Percentiles rank a stretch among this genome's conserved stretches.
These are phyloP conservation scores for Apiotrichum brassicae DNA, from an alignment of 1,284 basidiomycete species.

Conservation along the genomic window DNA sequence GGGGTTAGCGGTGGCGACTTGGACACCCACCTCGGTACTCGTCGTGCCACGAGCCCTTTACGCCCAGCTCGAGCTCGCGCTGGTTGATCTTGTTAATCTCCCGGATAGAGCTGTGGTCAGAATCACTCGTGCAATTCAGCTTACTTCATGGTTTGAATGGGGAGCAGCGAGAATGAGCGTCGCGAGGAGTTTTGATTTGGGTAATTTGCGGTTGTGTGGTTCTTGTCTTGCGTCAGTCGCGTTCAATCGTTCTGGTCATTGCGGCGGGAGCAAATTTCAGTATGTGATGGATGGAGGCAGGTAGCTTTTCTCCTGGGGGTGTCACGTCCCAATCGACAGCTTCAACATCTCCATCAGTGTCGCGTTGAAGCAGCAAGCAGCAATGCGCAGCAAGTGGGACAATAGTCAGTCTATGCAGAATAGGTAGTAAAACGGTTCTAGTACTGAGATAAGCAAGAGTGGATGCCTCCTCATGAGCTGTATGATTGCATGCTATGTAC, in stretches of 20 bases:
- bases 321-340: too few relatives aligned
- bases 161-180: background rate
- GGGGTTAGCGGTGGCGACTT: conserved; percentile 4
- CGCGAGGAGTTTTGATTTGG: background rate
- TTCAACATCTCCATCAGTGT: too few relatives aligned
- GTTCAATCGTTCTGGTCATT: too few relatives aligned
- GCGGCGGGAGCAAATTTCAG: background rate
- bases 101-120: conserved; percentile 64
- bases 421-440: too few relatives aligned
- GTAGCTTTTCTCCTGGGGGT: too few relatives aligned
- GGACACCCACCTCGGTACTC: conserved; percentile 69
- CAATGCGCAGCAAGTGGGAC: too few relatives aligned
- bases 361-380: too few relatives aligned
- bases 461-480: background rate
- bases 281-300: too few relatives aligned
- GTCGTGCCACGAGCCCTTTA: conserved; percentile 85
- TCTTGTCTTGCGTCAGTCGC: too few relatives aligned
- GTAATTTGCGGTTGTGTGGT: background rate
- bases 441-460: background rate
- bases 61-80: conserved; percentile 78
- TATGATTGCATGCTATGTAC: conserved; percentile 3
- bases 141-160: conserved; percentile 18
- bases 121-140: background rate
- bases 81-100: conserved; percentile 93
- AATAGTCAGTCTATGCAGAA: too few relatives aligned